Evolutionary conservation across 2,329 filamentous ascomycete species (phyloP), one percentile per base, ranked within the genome.

Genomic region (Fusarium graminum): DNA sequence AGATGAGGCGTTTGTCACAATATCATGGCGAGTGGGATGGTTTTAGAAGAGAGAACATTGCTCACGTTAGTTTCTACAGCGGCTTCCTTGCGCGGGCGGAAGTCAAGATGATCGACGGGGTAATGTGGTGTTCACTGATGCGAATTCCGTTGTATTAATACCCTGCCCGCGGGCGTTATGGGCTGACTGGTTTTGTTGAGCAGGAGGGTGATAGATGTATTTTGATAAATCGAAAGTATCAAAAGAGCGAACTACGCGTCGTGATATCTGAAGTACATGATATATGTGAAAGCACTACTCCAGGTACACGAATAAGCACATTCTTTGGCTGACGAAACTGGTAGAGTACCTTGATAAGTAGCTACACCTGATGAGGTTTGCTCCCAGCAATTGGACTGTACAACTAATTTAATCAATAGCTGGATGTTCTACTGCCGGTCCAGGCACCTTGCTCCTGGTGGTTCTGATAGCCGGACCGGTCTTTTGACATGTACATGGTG

Each of bases 91-190:
- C 55, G 41, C 52, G 52, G 62, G 57, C 42, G 69, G 61, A 69
- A 69, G 45, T 32, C 42, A 41, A 54, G 36, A 43, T 59, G 53
- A 59, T 49, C 47, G 41, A 32, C n/a, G 52, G 55, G 52, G 42
- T 52, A 61, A 62, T 49, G 41, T 58, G 43, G 47, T 58, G 50
- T 55, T 64, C 52, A 59, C 49, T 59, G 55, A 51, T 45, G 50
- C 63, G 56, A 57, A 56, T 67, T 66, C 55, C 59, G 45, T 64
- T 65, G 65, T 73, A 69, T 65, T 67, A 73, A 72, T 73, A 72
- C 70, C 71, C 63, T 69, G 55, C 67, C 63, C 41, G 62, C 63
- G 52, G 63, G 65, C 63, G 61, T 64, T 66, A 22, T 69, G 53
- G 63, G 57, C 54, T 66, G 59, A 45, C 46, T 59, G 57, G 59